Conservation (phyloP, 148 eudicot species). For the Chenopodium berlandieri region DNA sequence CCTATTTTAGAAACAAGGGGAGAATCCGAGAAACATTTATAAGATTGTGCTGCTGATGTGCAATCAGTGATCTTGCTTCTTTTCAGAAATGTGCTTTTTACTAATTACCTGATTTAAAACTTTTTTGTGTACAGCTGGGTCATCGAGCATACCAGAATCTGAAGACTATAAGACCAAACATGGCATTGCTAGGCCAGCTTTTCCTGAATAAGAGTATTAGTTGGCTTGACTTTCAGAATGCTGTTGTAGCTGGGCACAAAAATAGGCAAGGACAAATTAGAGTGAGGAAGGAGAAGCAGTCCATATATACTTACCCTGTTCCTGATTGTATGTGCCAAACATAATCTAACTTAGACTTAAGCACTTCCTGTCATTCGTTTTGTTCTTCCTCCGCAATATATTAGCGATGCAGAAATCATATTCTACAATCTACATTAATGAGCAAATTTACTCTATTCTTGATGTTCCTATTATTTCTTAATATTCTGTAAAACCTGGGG, state of each 20-base stretch:
- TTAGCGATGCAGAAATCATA: background rate
- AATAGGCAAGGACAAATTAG: constrained; percentile 69
- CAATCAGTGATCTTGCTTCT: background rate
- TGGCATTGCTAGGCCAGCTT: constrained; percentile 74
- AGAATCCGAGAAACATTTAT: no score
- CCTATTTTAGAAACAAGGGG: no score
- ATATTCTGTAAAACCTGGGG: background rate
- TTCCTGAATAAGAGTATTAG: constrained; percentile 66
- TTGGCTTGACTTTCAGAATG: constrained; percentile 69
- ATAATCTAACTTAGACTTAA: constrained; percentile 16
- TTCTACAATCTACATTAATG: background rate
- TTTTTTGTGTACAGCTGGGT: constrained; percentile 48
- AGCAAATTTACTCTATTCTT: background rate
- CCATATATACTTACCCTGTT: constrained; percentile 88
- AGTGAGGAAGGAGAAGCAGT: constrained; percentile 56
- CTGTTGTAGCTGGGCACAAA: constrained; percentile 65
- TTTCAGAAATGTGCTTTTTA: background rate
- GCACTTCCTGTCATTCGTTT: background rate
- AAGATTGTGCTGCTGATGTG: no score
- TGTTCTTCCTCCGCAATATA: background rate
- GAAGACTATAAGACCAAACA: constrained; percentile 84
- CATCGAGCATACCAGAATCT: constrained; percentile 79
- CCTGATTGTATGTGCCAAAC: constrained; percentile 95
- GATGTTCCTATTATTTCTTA: background rate
- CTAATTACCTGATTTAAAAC: background rate